Base-by-base conservation (phyloP, 1,284 basidiomycete species). In the Cutaneotrichosporon sp. region DNA sequence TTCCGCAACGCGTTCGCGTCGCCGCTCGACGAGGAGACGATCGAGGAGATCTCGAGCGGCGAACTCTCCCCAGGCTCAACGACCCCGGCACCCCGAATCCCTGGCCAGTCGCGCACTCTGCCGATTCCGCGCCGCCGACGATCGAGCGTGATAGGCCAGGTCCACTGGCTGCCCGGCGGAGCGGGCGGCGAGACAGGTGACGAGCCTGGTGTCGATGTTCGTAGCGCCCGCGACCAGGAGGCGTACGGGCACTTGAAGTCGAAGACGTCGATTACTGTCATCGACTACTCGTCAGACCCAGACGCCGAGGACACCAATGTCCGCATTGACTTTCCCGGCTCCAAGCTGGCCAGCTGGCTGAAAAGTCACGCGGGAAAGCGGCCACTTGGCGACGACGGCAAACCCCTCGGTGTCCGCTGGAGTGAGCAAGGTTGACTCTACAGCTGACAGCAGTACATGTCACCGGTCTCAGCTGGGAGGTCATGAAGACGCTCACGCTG, bases 181-280 rank as follows among this genome's bases (percentile, higher is more conserved):
- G 55, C 55, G 13, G 36, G 21, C 4, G 72, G 70, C 7, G 72
- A 77, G n/a, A 80, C 79, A n/a, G 80, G 80, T 13, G 75, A 77
- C 62, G 80, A 81, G 64, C 80, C 79, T 4, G 80, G 80, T 66
- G 79, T 81, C n/a, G 77, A 81, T 61, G 80, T 81, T 9, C 73
- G 72, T 31, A 70, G 70, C 49, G 70, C 71, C 61, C 58, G 76
- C 56, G 78, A 77, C 61, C 73, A 80, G 61, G 73, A 77, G 65
- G 68, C 71, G 36, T 80, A 78, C 63, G 67, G 68, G 0, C 76
- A 77, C 62, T 60, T 78, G 55, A 72, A 67, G 61, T 72, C 64
- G 9, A 60, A 61, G 57, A 74, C 73, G 0, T 63, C 69, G 9
- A 68, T 80, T 16, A 73, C 73, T 16, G 76, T 80, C n/a, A 73